phyloP scores from a whole-genome alignment of 1,284 basidiomycete species.

The Somion occarium region DNA sequence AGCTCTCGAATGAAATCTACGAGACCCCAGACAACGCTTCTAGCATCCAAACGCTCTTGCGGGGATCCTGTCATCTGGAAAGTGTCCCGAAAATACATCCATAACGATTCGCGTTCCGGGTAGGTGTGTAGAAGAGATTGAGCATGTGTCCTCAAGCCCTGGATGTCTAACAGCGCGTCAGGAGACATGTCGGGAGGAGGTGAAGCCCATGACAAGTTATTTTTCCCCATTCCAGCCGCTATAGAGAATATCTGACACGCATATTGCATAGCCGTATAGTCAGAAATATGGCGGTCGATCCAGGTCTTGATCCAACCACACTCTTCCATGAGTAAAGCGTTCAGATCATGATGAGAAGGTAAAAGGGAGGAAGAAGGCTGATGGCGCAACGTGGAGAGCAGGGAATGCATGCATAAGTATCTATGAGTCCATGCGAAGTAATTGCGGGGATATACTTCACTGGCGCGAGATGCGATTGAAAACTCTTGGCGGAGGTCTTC shows the following conservation, averaged over 20 bases:
- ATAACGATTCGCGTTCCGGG: conserved; percentile 54
- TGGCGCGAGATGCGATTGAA: conserved; percentile 38
- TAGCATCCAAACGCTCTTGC: background rate
- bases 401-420: conserved; percentile 35
- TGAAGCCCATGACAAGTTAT: background rate
- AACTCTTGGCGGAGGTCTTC: conserved; percentile 33
- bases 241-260: conserved; percentile 29
- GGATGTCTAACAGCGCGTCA: background rate
- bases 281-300: conserved; percentile 58
- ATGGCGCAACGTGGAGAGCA: background rate
- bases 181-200: background rate
- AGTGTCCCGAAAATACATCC: conserved; percentile 48
- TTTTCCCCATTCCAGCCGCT: background rate
- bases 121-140: conserved; percentile 41
- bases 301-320: conserved; percentile 35
- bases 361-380: conserved; percentile 10
- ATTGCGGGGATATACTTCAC: conserved; percentile 59
- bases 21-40: background rate
- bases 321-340: conserved; percentile 34
- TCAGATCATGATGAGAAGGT: conserved; percentile 7
- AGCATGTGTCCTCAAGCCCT: conserved; percentile 31
- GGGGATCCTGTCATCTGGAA: background rate
- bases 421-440: conserved; percentile 67
- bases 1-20: background rate
- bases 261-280: conserved; percentile 59